Percentiles rank a stretch among this genome's conserved stretches.
Evolutionary conservation across 78 protist species (phyloP).

Genomic region (Ministeria vibrans): DNA sequence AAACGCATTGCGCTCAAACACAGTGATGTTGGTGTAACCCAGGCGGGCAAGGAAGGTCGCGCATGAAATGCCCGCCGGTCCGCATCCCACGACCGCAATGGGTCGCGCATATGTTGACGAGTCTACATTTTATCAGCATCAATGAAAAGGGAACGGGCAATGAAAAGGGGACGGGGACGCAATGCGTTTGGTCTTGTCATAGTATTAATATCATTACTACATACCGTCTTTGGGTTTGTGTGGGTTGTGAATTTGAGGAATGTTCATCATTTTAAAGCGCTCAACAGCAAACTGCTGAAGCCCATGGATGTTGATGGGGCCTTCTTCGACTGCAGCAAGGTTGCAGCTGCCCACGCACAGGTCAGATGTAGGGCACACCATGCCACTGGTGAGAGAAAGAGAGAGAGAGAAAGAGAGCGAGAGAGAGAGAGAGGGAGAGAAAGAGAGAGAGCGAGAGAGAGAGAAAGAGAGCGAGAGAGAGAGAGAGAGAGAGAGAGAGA

Average conservation of each 20-base stretch:
- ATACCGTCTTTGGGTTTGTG: too few relatives aligned
- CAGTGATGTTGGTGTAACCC: slow-evolving; percentile 79
- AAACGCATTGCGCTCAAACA: slow-evolving; percentile 75
- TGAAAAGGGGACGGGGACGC: neutral
- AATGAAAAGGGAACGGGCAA: neutral
- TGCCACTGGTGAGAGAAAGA: slow-evolving; percentile 62
- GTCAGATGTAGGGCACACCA: slow-evolving; percentile 81
- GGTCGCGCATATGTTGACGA: too few relatives aligned
- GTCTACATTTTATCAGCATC: slow-evolving; percentile 17
- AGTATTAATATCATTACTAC: too few relatives aligned
- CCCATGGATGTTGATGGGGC: slow-evolving; percentile 89
- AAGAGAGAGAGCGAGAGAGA: too few relatives aligned
- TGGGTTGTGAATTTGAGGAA: slow-evolving; percentile 81
- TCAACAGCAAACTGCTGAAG: slow-evolving; percentile 87
- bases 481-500: too few relatives aligned
- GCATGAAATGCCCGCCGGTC: slow-evolving; percentile 89
- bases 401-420: too few relatives aligned
- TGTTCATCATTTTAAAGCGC: slow-evolving; percentile 74
- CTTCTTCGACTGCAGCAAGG: slow-evolving; percentile 82
- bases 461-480: too few relatives aligned
- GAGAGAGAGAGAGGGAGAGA: too few relatives aligned
- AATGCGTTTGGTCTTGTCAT: too few relatives aligned
- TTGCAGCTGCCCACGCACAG: slow-evolving; percentile 91
- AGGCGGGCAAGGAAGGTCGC: slow-evolving; percentile 90
- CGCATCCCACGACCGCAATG: slow-evolving; percentile 88